Percentiles rank a stretch among this genome's conserved stretches.
These are phyloP conservation scores for Vachellia pachyceras DNA, from an alignment of 306 rosid species.

Conservation along the genomic window DNA sequence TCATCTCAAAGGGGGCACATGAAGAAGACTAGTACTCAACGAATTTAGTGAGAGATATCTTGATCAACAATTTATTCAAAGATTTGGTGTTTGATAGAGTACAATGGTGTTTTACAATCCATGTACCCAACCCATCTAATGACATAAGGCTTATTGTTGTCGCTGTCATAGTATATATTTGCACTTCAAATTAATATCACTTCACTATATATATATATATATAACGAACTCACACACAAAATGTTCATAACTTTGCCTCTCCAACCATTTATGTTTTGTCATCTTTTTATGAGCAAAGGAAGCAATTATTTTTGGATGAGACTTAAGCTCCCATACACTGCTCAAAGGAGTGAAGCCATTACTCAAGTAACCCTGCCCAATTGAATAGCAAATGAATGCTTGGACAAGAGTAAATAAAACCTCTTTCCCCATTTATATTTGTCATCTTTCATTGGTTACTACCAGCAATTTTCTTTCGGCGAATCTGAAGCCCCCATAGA, in stretches of 20 bases:
- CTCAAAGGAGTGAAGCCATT: neutral
- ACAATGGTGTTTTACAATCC: too few relatives aligned
- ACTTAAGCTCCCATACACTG: slow-evolving; percentile 14
- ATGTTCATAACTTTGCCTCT: neutral
- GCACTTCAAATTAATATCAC: neutral
- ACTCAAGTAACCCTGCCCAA: neutral
- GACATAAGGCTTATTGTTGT: too few relatives aligned
- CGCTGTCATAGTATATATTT: neutral
- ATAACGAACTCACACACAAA: neutral
- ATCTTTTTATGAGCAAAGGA: neutral
- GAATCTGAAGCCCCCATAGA: neutral
- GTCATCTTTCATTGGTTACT: neutral
- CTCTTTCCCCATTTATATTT: neutral
- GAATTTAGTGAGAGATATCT: too few relatives aligned
- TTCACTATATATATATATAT: neutral
- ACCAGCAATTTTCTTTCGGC: neutral
- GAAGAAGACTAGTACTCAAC: too few relatives aligned
- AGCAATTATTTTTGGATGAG: neutral
- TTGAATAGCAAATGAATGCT: neutral
- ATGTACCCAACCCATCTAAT: too few relatives aligned
- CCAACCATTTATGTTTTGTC: neutral
- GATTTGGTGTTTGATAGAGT: too few relatives aligned
- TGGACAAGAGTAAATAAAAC: neutral
- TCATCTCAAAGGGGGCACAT: too few relatives aligned
- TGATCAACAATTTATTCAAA: too few relatives aligned